A percentile compares a stretch with the other conserved stretches of the same genome.
These are phyloP conservation scores for Suillus variegatus DNA, from an alignment of 768 basidiomycete genomes.

Conservation along the genomic window DNA sequence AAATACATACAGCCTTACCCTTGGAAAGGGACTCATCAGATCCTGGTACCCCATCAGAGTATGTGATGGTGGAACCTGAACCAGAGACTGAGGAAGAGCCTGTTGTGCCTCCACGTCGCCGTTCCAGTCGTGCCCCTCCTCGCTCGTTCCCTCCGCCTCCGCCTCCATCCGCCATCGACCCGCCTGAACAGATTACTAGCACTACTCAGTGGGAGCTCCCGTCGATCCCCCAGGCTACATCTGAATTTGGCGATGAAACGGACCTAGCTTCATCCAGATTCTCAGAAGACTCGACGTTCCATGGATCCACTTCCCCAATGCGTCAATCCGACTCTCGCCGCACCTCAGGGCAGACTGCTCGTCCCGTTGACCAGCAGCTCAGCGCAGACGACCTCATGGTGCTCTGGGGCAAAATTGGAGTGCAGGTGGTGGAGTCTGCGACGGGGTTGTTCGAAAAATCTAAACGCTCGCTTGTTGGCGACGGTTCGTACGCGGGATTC, in stretches of 20 bases:
- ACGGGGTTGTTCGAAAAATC: slow-evolving; percentile 70
- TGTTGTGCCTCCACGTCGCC: slow-evolving; percentile 44
- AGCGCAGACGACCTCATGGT: slow-evolving; percentile 67
- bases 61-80: slow-evolving; percentile 65
- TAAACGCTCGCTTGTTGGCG: slow-evolving; percentile 76
- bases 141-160: slow-evolving; percentile 33
- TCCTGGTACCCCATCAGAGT: slow-evolving; percentile 43
- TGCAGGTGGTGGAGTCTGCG: slow-evolving; percentile 72
- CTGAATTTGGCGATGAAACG: slow-evolving; percentile 58
- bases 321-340: slow-evolving; percentile 16
- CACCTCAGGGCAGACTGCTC: slow-evolving; percentile 13
- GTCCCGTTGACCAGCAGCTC: slow-evolving; percentile 38
- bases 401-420: slow-evolving; percentile 74
- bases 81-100: slow-evolving; percentile 33
- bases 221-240: slow-evolving; percentile 51
- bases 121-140: slow-evolving; percentile 27
- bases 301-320: slow-evolving; percentile 25
- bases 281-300: slow-evolving; percentile 56
- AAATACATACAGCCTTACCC: background rate
- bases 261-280: slow-evolving; percentile 57
- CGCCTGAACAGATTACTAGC: slow-evolving; percentile 36
- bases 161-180: slow-evolving; percentile 37
- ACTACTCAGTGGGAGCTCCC: slow-evolving; percentile 68
- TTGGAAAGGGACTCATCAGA: slow-evolving; percentile 6
- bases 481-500: slow-evolving; percentile 83